Evolutionary conservation across 345 rosid genomes (phyloP).

Genomic region (Cardamine occulta): DNA sequence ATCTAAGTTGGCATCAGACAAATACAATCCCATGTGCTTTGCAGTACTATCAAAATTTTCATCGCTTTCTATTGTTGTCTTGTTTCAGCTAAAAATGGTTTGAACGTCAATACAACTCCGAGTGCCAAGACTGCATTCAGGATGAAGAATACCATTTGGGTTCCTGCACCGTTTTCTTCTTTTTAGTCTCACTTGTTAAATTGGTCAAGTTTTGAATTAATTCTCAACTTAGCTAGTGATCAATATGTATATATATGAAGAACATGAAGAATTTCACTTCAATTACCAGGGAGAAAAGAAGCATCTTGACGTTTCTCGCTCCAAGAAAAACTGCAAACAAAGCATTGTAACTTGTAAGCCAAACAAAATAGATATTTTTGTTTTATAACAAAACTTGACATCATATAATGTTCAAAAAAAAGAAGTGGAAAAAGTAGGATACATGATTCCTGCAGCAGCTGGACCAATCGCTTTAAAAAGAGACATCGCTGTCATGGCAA

Average conservation of each 20-base stretch:
- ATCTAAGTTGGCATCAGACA: background rate
- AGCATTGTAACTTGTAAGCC: background rate
- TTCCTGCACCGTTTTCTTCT: slow-evolving; percentile 50
- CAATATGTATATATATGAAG: background rate
- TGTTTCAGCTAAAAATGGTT: slow-evolving; percentile 63
- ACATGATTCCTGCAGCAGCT: slow-evolving; percentile 70
- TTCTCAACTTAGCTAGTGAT: background rate
- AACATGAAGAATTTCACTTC: background rate
- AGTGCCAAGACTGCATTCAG: slow-evolving; percentile 56
- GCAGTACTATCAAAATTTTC: background rate
- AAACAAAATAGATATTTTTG: background rate
- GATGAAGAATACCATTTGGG: slow-evolving; percentile 67
- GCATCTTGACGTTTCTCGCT: slow-evolving; percentile 53
- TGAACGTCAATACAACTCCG: slow-evolving; percentile 68
- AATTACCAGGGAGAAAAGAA: slow-evolving; percentile 50
- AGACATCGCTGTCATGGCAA: slow-evolving; percentile 72
- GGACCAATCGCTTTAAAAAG: slow-evolving; percentile 68
- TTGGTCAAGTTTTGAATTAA: background rate
- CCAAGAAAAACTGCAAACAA: slow-evolving; percentile 50
- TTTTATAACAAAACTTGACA: background rate
- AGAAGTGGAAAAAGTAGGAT: slow-evolving; percentile 20
- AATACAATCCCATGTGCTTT: background rate
- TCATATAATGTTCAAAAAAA: too few species aligned
- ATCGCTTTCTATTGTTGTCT: background rate
- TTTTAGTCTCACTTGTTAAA: background rate